These are phyloP conservation scores for Sequoia sempervirens DNA, from an alignment of 75 land plant genomes.

Conservation along the genomic window DNA sequence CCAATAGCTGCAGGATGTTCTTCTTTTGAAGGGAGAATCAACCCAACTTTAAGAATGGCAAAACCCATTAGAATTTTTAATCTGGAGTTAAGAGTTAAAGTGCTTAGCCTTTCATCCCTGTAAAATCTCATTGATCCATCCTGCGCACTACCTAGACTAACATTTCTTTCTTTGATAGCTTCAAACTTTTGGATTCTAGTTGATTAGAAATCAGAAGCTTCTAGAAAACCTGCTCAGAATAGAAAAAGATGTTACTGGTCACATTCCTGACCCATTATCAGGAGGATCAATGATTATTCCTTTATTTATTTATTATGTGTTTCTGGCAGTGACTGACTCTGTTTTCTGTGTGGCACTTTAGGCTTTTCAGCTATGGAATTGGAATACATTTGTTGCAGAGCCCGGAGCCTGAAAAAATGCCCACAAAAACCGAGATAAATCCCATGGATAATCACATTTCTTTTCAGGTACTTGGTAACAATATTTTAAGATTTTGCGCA, in stretches of 20 bases:
- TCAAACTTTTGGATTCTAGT: too few species aligned
- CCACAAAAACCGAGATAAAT: slow-evolving; percentile 22
- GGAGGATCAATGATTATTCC: background rate
- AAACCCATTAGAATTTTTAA: too few species aligned
- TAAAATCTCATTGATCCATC: too few species aligned
- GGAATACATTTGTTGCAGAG: slow-evolving; percentile 28
- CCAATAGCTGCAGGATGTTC: too few species aligned
- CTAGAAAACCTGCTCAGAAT: background rate
- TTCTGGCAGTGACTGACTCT: background rate
- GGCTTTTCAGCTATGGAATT: slow-evolving; percentile 38
- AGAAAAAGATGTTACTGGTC: background rate
- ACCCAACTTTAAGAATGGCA: too few species aligned
- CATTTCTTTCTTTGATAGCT: too few species aligned
- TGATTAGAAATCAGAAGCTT: too few species aligned
- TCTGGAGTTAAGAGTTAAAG: too few species aligned
- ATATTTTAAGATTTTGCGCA: background rate
- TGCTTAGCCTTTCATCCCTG: too few species aligned
- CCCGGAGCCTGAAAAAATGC: slow-evolving; percentile 12
- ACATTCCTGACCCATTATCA: background rate
- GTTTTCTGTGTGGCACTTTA: background rate
- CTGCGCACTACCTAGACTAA: too few species aligned
- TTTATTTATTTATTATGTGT: background rate
- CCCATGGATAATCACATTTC: slow-evolving; percentile 33
- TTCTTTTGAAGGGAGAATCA: too few species aligned
- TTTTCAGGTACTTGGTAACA: slow-evolving; percentile 21